Conservation (phyloP, 2,329 filamentous ascomycete genomes). For the Sporothrix variecibatus region DNA sequence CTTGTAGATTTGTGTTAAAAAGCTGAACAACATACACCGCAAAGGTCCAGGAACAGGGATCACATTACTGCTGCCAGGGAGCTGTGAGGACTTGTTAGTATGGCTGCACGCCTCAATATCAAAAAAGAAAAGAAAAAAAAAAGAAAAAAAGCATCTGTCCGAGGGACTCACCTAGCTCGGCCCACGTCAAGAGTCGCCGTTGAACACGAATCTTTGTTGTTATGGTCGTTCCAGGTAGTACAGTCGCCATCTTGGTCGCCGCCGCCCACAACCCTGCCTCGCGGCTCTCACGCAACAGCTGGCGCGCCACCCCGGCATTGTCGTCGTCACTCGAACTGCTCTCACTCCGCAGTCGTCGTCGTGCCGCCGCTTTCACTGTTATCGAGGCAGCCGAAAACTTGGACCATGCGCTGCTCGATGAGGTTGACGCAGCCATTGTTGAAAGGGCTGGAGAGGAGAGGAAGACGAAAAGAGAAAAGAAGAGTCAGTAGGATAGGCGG, state of each 20-base stretch:
- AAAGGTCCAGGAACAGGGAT: background rate
- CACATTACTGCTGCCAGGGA: conserved; percentile 20
- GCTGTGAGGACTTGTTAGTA: background rate
- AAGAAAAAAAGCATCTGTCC: no score
- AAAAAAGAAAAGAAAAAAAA: background rate
- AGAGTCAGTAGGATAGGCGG: background rate
- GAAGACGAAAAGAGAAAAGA: no score
- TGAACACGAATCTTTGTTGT: background rate
- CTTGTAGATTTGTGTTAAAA: no score
- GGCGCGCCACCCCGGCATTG: background rate
- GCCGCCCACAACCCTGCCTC: background rate
- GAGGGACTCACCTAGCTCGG: background rate
- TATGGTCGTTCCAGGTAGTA: background rate
- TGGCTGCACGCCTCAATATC: background rate
- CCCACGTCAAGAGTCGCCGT: conserved; percentile 5
- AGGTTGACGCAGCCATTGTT: background rate
- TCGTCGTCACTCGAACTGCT: conserved; percentile 1
- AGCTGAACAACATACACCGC: no score
- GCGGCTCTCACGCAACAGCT: background rate
- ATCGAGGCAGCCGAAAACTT: background rate
- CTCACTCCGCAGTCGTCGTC: background rate
- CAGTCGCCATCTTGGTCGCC: background rate
- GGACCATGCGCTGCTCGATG: background rate
- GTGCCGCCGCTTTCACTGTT: background rate
- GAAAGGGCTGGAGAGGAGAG: background rate